Conservation (phyloP, 73 alveolate genomes). For the Paramecium sonneborni region DNA sequence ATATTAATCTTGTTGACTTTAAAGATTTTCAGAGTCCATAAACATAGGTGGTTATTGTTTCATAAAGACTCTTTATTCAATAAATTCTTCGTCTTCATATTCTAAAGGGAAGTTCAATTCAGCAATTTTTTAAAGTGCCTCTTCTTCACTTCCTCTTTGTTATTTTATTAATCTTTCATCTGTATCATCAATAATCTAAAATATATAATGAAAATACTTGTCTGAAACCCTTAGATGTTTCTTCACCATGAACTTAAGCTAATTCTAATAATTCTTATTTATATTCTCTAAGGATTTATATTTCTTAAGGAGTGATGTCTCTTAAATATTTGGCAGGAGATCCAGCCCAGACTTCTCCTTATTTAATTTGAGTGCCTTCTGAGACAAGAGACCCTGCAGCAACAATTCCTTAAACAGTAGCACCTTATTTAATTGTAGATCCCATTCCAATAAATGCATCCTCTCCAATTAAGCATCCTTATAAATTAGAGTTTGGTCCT, state of each 20-base stretch:
- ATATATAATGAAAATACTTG: not conserved
- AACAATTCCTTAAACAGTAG: slow-evolving; percentile 72
- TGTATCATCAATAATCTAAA: slow-evolving; percentile 27
- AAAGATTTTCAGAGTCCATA: slow-evolving; percentile 46
- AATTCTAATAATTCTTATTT: slow-evolving; percentile 71
- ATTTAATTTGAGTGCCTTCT: slow-evolving; percentile 64
- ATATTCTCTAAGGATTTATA: slow-evolving; percentile 72
- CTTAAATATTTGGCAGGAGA: slow-evolving; percentile 83
- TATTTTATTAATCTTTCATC: slow-evolving; percentile 27
- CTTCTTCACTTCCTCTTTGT: slow-evolving; percentile 50
- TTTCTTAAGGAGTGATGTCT: slow-evolving; percentile 81
- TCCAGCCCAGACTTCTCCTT: slow-evolving; percentile 78
- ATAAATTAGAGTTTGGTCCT: slow-evolving; percentile 77
- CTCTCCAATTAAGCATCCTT: slow-evolving; percentile 74
- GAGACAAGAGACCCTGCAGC: slow-evolving; percentile 85
- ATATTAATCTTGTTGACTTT: slow-evolving; percentile 37
- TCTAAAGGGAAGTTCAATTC: slow-evolving; percentile 64
- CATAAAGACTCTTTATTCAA: slow-evolving; percentile 68
- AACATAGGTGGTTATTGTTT: slow-evolving; percentile 40
- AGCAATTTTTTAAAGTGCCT: not conserved
- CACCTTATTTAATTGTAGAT: slow-evolving; percentile 74
- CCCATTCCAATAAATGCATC: slow-evolving; percentile 85
- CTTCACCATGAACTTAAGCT: slow-evolving; percentile 80
- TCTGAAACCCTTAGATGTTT: slow-evolving; percentile 72
- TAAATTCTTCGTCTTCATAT: slow-evolving; percentile 65